Conservation (phyloP, 306 rosid species). For the Acacia melanoxylon region DNA sequence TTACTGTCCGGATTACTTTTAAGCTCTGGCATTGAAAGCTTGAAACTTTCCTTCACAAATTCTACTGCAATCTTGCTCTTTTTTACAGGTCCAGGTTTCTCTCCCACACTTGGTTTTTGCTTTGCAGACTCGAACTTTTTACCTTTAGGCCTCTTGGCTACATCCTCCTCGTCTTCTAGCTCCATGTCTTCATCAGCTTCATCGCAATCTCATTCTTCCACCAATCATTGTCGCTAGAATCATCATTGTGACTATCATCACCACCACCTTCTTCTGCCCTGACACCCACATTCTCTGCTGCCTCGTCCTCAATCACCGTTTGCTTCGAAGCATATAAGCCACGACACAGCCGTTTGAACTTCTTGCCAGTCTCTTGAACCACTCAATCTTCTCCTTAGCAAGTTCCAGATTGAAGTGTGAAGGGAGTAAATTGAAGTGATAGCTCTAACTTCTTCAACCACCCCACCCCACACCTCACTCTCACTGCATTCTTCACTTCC, state of each 20-base stretch:
- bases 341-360: conserved; percentile 46
- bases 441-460: too few relatives aligned
- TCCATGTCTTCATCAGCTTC: conserved; percentile 50
- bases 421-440: too few relatives aligned
- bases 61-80: conserved; percentile 56
- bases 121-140: conserved; percentile 46
- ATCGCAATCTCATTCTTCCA: conserved; percentile 48
- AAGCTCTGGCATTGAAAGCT: conserved; percentile 39
- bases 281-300: conserved; percentile 27
- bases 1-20: conserved; percentile 51
- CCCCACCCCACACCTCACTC: too few relatives aligned
- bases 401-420: conserved; percentile 35
- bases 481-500: too few relatives aligned
- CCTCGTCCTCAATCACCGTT: conserved; percentile 37
- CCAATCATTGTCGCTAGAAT: conserved; percentile 80
- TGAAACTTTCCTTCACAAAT: too few relatives aligned
- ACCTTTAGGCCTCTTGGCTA: conserved; percentile 33
- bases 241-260: conserved; percentile 42
- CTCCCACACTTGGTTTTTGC: conserved; percentile 45
- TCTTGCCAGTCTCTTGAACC: conserved; percentile 43
- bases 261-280: conserved; percentile 20
- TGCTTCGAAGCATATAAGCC: conserved; percentile 19
- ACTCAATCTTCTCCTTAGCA: conserved; percentile 65
- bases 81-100: conserved; percentile 48
- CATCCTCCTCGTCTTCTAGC: conserved; percentile 43